These are phyloP conservation scores for Neurospora terricola DNA, from an alignment of 495 filamentous ascomycete genomes.

Conservation along the genomic window DNA sequence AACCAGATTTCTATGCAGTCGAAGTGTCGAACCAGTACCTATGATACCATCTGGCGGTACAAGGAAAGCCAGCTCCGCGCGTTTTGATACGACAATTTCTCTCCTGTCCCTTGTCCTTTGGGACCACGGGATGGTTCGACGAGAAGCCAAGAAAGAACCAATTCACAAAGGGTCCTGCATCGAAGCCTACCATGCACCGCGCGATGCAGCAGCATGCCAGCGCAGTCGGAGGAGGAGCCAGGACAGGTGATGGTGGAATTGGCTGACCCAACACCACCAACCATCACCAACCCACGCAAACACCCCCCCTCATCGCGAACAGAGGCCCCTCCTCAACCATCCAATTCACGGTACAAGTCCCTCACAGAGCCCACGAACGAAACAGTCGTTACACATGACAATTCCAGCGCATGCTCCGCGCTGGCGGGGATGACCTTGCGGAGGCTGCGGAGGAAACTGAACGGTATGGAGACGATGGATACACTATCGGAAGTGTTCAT, in stretches of 20 bases:
- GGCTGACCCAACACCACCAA: background rate
- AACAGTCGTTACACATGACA: background rate
- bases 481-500: background rate
- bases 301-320: background rate
- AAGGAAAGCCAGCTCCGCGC: background rate
- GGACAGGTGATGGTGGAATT: background rate
- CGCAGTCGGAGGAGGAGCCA: background rate
- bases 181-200: background rate
- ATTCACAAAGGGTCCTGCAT: background rate
- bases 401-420: background rate
- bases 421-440: background rate
- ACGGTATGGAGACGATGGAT: background rate
- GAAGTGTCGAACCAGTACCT: background rate
- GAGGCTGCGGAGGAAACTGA: background rate
- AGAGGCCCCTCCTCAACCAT: background rate
- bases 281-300: background rate
- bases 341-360: background rate
- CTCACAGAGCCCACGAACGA: background rate
- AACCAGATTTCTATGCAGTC: background rate
- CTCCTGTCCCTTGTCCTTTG: background rate
- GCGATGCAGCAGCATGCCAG: background rate
- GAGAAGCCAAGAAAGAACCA: background rate
- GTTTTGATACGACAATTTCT: background rate
- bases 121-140: background rate
- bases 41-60: background rate